Percentiles rank a stretch among this genome's conserved stretches.
Conservation (phyloP, 179 eudicot species). For the Gypsophila paniculata region DNA sequence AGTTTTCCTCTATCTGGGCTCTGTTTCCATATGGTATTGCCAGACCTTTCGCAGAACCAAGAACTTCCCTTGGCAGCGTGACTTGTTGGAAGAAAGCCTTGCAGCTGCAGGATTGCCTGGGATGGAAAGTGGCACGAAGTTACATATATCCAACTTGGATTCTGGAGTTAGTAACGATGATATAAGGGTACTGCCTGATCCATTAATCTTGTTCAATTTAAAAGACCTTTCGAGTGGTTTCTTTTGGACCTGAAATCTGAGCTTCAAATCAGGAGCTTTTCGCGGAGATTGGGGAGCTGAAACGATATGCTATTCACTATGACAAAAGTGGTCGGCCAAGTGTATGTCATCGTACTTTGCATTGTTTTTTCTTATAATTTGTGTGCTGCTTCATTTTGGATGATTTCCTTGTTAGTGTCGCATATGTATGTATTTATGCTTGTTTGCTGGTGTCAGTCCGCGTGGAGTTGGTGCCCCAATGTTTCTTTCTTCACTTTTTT, state of each 20-base stretch:
- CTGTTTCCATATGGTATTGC: constrained; percentile 49
- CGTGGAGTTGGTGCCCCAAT: no score
- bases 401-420: neutral
- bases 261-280: constrained; percentile 82
- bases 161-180: constrained; percentile 79
- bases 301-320: constrained; percentile 81
- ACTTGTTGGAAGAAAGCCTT: constrained; percentile 83
- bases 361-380: neutral
- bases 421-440: no score
- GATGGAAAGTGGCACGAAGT: constrained; percentile 62
- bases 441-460: no score
- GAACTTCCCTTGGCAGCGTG: constrained; percentile 73
- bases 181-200: constrained; percentile 74
- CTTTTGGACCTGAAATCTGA: constrained; percentile 38
- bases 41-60: constrained; percentile 82
- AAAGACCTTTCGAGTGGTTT: constrained; percentile 33
- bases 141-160: constrained; percentile 75
- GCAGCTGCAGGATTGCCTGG: constrained; percentile 71
- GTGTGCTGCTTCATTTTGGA: neutral
- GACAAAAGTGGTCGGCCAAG: constrained; percentile 75
- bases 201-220: constrained; percentile 27
- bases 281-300: constrained; percentile 82
- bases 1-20: constrained; percentile 49
- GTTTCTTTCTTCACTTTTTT: neutral
- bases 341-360: constrained; percentile 44